A percentile compares a stretch with the other conserved stretches of the same genome.
Evolutionary conservation across 495 filamentous ascomycete species (phyloP).

Genomic region (Neurospora sp.): DNA sequence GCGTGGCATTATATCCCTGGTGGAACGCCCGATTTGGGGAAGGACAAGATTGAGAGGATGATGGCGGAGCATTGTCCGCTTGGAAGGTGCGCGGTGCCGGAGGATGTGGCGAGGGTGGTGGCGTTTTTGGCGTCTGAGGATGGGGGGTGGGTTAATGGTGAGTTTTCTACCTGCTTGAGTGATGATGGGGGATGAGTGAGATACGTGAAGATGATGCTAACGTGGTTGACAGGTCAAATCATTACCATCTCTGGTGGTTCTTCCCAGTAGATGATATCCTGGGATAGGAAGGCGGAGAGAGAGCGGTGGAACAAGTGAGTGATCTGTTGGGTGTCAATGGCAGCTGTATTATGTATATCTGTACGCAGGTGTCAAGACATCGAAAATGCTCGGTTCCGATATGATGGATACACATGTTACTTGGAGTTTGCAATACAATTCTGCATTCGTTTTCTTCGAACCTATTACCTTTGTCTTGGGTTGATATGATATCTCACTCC

Average conservation of each 20-base stretch:
- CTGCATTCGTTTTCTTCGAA: too few relatives aligned
- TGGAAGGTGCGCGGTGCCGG: constrained; percentile 36
- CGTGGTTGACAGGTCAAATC: constrained; percentile 15
- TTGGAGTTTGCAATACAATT: neutral
- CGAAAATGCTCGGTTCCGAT: too few relatives aligned
- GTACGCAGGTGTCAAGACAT: too few relatives aligned
- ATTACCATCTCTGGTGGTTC: constrained; percentile 28
- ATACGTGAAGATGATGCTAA: constrained; percentile 1
- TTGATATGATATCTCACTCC: too few relatives aligned
- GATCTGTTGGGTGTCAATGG: neutral
- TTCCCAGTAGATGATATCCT: constrained; percentile 15
- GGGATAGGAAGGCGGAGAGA: too few relatives aligned
- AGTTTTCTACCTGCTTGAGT: constrained; percentile 8
- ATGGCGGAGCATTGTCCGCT: constrained; percentile 27
- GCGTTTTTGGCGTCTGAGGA: constrained; percentile 47
- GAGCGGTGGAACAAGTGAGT: neutral
- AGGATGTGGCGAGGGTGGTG: constrained; percentile 49
- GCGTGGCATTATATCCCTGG: constrained; percentile 55
- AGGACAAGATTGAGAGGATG: constrained; percentile 24
- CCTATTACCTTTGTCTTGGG: too few relatives aligned
- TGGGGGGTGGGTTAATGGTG: constrained; percentile 52
- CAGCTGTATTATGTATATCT: too few relatives aligned
- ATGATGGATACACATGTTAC: too few relatives aligned
- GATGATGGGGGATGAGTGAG: neutral
- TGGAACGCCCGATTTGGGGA: constrained; percentile 16